phyloP scores from a whole-genome alignment of 1,139 yeast species.

The Saccharomycopsis hybrid region DNA sequence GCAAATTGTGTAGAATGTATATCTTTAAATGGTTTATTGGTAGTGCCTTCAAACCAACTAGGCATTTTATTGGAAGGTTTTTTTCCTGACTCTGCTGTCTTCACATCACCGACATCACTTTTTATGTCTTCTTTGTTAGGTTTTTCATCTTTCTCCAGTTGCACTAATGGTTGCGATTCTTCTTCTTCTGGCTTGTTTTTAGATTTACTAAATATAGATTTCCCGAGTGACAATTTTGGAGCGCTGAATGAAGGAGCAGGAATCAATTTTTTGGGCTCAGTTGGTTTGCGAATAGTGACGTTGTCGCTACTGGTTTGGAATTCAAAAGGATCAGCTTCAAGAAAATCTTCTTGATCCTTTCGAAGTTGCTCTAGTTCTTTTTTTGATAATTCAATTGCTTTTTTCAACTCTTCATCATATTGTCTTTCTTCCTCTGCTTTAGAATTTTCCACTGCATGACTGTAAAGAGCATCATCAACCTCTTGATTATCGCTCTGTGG shows the following conservation, averaged over 20 bases:
- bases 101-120: neutral
- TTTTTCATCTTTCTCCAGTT: neutral
- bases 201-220: constrained; percentile 4
- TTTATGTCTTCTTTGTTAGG: too few relatives aligned
- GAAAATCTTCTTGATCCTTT: constrained; percentile 22
- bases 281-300: neutral
- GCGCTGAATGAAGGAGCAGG: neutral
- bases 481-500: constrained; percentile 1
- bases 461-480: neutral
- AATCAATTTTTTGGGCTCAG: neutral
- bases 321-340: constrained; percentile 14
- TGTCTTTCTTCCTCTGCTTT: constrained; percentile 30
- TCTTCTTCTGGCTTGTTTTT: neutral
- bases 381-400: constrained; percentile 44
- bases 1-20: neutral
- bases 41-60: constrained; percentile 8
- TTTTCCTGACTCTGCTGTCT: neutral
- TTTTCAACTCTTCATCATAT: constrained; percentile 36
- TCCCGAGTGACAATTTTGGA: constrained; percentile 9
- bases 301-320: neutral
- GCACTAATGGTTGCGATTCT: neutral
- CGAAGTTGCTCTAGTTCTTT: constrained; percentile 27
- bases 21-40: neutral
- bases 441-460: constrained; percentile 12
- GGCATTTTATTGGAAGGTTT: constrained; percentile 8